A percentile compares a stretch with the other conserved stretches of the same genome.
These are phyloP conservation scores for Potentilla sterilis DNA, from an alignment of 306 rosid genomes.

Conservation along the genomic window DNA sequence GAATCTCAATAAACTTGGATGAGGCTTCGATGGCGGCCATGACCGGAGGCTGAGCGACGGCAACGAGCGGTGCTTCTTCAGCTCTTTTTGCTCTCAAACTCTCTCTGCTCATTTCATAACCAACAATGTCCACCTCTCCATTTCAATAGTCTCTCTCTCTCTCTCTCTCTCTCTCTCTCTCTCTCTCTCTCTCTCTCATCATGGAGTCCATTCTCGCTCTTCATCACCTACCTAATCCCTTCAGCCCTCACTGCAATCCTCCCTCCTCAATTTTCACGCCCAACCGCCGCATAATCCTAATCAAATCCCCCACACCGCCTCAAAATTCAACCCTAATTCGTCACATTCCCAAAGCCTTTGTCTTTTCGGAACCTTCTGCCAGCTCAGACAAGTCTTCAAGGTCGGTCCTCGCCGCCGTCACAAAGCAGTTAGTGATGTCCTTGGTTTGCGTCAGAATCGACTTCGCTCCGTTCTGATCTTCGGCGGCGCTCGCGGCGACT, in stretches of 20 bases:
- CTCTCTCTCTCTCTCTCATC: too few relatives aligned
- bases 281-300: conserved; percentile 29
- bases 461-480: conserved; percentile 36
- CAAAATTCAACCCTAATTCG: conserved; percentile 7
- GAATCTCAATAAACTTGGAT: too few relatives aligned
- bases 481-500: conserved; percentile 28
- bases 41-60: too few relatives aligned
- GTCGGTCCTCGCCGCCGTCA: background rate
- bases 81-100: background rate
- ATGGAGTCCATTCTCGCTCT: conserved; percentile 47
- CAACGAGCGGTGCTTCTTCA: too few relatives aligned
- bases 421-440: conserved; percentile 35
- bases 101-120: background rate
- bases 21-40: too few relatives aligned
- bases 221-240: conserved; percentile 16
- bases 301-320: background rate
- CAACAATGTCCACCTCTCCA: background rate
- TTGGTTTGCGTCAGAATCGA: conserved; percentile 61
- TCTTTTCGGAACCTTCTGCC: conserved; percentile 25
- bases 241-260: conserved; percentile 8
- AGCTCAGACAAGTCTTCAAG: conserved; percentile 15
- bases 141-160: background rate
- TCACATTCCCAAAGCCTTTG: background rate
- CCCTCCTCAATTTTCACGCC: conserved; percentile 16
- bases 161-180: background rate